Evolutionary conservation across 352 stramenopile genomes (phyloP).

Genomic region (Globisporangium splendens): DNA sequence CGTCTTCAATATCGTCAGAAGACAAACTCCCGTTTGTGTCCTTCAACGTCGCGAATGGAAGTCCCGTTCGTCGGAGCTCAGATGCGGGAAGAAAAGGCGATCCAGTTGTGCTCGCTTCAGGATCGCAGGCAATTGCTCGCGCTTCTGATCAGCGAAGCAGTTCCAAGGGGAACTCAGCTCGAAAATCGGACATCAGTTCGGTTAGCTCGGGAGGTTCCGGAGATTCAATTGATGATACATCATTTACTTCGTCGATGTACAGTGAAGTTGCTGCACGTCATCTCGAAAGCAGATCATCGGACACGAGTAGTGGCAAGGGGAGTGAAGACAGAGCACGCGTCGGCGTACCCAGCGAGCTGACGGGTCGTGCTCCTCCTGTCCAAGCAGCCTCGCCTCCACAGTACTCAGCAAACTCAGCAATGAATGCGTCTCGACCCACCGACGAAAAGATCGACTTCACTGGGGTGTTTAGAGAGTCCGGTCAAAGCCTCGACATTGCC

Average conservation of each 20-base stretch:
- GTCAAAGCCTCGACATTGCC: conserved; percentile 22
- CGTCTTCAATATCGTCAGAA: neutral
- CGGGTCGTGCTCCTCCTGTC: neutral
- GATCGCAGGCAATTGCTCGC: neutral
- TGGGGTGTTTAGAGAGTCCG: conserved; percentile 38
- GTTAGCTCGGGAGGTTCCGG: neutral
- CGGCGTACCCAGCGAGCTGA: no score
- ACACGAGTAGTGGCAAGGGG: neutral
- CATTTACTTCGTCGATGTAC: conserved; percentile 28
- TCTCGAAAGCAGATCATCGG: neutral
- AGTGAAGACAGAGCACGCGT: no score
- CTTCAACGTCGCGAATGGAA: conserved; percentile 1
- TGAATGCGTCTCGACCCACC: conserved; percentile 9
- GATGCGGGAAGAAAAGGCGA: neutral
- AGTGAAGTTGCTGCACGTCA: conserved; percentile 6
- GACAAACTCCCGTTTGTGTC: neutral
- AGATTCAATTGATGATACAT: conserved; percentile 18
- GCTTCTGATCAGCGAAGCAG: neutral
- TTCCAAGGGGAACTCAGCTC: neutral
- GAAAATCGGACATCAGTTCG: conserved; percentile 8
- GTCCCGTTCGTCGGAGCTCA: neutral
- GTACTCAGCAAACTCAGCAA: neutral
- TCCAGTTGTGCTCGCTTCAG: conserved; percentile 3
- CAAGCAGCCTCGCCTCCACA: neutral
- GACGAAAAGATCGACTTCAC: conserved; percentile 50